These are phyloP conservation scores for Clonostachys solani DNA, from an alignment of 2,329 filamentous ascomycete species.

Conservation along the genomic window DNA sequence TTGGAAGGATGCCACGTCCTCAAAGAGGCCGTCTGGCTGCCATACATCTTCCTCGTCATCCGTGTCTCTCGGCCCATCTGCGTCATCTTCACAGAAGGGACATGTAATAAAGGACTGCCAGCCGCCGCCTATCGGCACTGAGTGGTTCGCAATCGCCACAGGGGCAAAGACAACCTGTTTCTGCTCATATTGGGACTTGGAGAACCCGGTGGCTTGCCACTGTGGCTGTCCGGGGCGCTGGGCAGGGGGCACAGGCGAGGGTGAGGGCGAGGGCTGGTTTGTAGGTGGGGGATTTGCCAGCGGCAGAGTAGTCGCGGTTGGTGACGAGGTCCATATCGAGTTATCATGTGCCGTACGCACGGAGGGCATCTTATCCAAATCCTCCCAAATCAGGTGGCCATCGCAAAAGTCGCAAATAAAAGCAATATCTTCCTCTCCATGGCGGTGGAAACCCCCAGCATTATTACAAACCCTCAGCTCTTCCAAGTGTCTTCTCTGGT, in stretches of 20 bases:
- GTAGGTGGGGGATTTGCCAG: conserved; percentile 12
- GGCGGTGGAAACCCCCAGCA: conserved; percentile 51
- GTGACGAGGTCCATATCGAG: conserved; percentile 5
- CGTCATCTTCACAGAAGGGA: conserved; percentile 52
- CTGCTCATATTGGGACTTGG: conserved; percentile 30
- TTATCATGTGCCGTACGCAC: conserved; percentile 26
- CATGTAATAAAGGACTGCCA: conserved; percentile 49
- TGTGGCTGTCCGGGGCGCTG: conserved; percentile 11
- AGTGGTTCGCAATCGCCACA: conserved; percentile 53
- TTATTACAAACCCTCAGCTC: conserved; percentile 46
- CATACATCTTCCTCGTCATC: conserved; percentile 48
- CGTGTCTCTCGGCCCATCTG: conserved; percentile 30
- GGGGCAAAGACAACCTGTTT: conserved; percentile 53
- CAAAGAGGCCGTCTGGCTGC: conserved; percentile 45
- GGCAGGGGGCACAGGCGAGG: no score
- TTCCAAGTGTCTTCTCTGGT: conserved; percentile 33
- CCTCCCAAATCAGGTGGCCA: conserved; percentile 54
- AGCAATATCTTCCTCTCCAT: conserved; percentile 48
- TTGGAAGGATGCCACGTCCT: conserved; percentile 41
- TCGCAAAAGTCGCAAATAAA: conserved; percentile 61
- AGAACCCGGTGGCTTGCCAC: conserved; percentile 48
- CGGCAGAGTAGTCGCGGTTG: conserved; percentile 10
- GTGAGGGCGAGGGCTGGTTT: conserved; percentile 6
- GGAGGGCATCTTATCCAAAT: conserved; percentile 48
- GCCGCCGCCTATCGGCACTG: conserved; percentile 42